phyloP scores from a whole-genome alignment of 2,329 filamentous ascomycete genomes.

The Hypoxylon sp. region DNA sequence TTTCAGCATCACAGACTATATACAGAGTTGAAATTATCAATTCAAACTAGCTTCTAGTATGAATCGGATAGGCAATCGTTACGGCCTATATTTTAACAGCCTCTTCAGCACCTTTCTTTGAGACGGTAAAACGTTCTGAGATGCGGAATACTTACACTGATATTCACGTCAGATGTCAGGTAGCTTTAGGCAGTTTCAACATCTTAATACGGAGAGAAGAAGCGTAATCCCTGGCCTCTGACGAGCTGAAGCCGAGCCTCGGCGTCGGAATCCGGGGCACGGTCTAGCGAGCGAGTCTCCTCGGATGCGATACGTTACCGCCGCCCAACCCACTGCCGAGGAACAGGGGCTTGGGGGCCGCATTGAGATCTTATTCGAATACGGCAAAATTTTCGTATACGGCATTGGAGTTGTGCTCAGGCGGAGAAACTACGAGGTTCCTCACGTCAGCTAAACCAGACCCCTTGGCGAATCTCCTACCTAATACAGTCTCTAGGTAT shows the following conservation, averaged over 20 bases:
- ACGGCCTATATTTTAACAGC: too few species aligned
- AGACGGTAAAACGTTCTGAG: too few species aligned
- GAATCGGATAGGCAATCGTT: too few species aligned
- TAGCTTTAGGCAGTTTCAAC: constrained; percentile 7
- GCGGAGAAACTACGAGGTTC: constrained; percentile 21
- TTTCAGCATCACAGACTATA: too few species aligned
- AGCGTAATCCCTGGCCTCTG: constrained; percentile 20
- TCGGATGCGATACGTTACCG: constrained; percentile 6
- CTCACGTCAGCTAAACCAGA: constrained; percentile 28
- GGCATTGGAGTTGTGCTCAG: neutral
- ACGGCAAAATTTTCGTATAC: neutral
- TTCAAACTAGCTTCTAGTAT: too few species aligned
- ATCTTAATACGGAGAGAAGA: constrained; percentile 15
- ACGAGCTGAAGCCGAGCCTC: constrained; percentile 11
- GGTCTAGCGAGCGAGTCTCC: neutral
- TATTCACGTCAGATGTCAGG: constrained; percentile 5
- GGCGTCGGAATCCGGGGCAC: constrained; percentile 14
- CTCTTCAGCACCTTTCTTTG: too few species aligned
- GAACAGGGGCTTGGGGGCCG: neutral
- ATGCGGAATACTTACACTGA: constrained; percentile 4
- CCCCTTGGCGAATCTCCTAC: constrained; percentile 21
- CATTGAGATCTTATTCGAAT: constrained; percentile 12
- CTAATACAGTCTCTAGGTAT: constrained; percentile 8
- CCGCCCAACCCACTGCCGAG: constrained; percentile 5
- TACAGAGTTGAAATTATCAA: too few species aligned